Evolutionary conservation across 202 grass and related monocot species (phyloP).

Genomic region (Zizania palustris): DNA sequence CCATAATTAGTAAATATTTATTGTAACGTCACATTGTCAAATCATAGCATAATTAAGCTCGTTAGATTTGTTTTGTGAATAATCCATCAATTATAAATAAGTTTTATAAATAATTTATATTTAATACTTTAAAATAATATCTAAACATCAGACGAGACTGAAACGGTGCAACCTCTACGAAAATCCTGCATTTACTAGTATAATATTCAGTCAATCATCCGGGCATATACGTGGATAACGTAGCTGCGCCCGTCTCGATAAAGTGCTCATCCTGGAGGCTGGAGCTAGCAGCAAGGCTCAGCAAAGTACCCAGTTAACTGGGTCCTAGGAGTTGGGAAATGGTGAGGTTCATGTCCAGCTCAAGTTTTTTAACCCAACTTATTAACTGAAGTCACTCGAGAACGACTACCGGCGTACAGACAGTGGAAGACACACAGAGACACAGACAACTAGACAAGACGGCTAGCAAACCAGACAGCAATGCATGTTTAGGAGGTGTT

Average conservation of each 20-base stretch:
- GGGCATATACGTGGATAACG: neutral
- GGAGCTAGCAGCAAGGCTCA: neutral
- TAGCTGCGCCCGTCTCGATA: neutral
- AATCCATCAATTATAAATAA: no score
- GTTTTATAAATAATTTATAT: no score
- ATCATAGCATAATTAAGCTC: no score
- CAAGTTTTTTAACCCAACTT: neutral
- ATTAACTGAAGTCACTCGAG: neutral
- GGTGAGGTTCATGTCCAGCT: conserved; percentile 5
- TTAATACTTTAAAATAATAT: no score
- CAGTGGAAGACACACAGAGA: neutral
- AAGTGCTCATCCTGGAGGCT: conserved; percentile 3
- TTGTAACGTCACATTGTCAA: no score
- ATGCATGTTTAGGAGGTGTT: no score
- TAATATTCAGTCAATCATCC: neutral
- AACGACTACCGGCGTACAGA: neutral
- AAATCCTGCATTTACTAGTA: no score
- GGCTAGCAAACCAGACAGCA: conserved; percentile 28
- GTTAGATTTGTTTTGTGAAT: no score
- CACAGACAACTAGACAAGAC: conserved; percentile 33
- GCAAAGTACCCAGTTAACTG: conserved; percentile 25
- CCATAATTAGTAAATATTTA: no score
- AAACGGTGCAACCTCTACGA: no score
- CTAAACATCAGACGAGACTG: no score
- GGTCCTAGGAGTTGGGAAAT: conserved; percentile 30